These are phyloP conservation scores for Clitopilus hobsonii DNA, from an alignment of 768 basidiomycete species.

Conservation along the genomic window DNA sequence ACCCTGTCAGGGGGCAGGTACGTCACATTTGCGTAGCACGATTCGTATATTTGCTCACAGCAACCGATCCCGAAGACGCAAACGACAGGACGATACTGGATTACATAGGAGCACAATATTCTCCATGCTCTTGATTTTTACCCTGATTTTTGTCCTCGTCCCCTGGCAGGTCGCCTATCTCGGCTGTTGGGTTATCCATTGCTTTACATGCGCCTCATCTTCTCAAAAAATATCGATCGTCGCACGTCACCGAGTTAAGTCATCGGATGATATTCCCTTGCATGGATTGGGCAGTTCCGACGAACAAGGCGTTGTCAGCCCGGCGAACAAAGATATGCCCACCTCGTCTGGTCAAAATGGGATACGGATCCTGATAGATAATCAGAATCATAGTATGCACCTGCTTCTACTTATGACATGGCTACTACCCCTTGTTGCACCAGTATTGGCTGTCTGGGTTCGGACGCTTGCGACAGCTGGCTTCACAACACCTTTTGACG, in stretches of 20 bases:
- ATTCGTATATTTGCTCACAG: not conserved
- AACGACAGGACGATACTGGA: slow-evolving; percentile 25
- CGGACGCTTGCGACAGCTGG: slow-evolving; percentile 81
- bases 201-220: slow-evolving; percentile 56
- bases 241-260: slow-evolving; percentile 7
- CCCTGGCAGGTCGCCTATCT: slow-evolving; percentile 93
- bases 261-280: slow-evolving; percentile 17
- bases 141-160: slow-evolving; percentile 69
- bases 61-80: slow-evolving; percentile 1
- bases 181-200: slow-evolving; percentile 76
- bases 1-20: slow-evolving; percentile 29
- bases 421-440: slow-evolving; percentile 72
- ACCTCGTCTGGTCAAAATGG: not conserved
- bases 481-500: slow-evolving; percentile 72
- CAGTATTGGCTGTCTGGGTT: slow-evolving; percentile 85
- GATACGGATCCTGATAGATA: slow-evolving; percentile 16
- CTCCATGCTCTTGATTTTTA: slow-evolving; percentile 57
- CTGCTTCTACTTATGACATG: slow-evolving; percentile 74
- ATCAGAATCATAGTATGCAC: slow-evolving; percentile 51
- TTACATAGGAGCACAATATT: slow-evolving; percentile 45
- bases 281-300: slow-evolving; percentile 11
- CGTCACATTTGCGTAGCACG: slow-evolving; percentile 9
- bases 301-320: slow-evolving; percentile 1
- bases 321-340: not conserved
- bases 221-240: slow-evolving; percentile 11